Base-by-base conservation (phyloP, 1,139 yeast species). In the Lodderomyces elongisporus region DNA sequence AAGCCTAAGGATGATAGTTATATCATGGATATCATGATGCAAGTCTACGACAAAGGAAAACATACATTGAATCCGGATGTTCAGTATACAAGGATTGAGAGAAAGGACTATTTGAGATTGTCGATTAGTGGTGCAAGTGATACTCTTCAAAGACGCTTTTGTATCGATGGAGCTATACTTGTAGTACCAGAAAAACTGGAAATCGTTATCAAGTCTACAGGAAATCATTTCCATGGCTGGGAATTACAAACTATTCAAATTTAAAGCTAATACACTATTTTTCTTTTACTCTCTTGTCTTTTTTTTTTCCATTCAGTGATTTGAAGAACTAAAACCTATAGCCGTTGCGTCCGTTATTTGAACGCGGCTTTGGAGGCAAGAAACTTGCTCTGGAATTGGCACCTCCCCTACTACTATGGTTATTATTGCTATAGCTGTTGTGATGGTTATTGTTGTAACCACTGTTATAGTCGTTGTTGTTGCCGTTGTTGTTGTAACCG, bases 1-100 rank as follows among this genome's bases (percentile, higher is more conserved):
- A 52, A 69, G 7, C 45, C 44, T 4, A 48, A 48, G 13, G 30
- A 37, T 12, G 31, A 40, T 1, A 52, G 52, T 10, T 58, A 62
- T 40, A 66, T 85, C 14, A 59, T 79, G 66, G 66, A 68, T 8
- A 61, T 83, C 13, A 75, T 87, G 75, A 58, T 56, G 39, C 56
- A 69, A 41, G 85, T 74, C 1, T 85, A 85, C 50, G 58, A 72
- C 31, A 48, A 67, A 5, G 85, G 85, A 2, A 54, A 53, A 2
- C 89, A 81, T 48, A 50, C 79, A 1, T 31, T 55, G 0, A 70
- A 74, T 36, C 47, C 52, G 1, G 53, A 60, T 14, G 79, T 77
- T 1, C 46, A 51, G 5, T 80, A 80, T 45, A 43, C 55, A 21
- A 44, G 62, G 22, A 39, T 77, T 3, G 36, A 38, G 0, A 33